These are phyloP conservation scores for Penicillium carneum DNA, from an alignment of 2,329 filamentous ascomycete genomes.

Conservation along the genomic window DNA sequence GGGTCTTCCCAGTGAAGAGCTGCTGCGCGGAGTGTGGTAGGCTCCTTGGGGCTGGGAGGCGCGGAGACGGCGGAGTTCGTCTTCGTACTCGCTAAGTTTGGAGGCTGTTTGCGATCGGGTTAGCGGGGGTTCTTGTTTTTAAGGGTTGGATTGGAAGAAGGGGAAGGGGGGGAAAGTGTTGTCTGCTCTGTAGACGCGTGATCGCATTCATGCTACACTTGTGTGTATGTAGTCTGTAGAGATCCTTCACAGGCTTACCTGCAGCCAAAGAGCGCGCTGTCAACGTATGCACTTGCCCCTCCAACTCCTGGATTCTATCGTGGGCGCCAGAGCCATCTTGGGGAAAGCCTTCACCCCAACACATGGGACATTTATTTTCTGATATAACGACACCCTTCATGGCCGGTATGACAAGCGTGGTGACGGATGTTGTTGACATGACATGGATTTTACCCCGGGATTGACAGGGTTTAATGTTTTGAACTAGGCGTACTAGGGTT, in stretches of 20 bases:
- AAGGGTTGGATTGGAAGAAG: background rate
- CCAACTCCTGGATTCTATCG: conserved; percentile 59
- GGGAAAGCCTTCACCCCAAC: conserved; percentile 45
- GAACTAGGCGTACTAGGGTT: background rate
- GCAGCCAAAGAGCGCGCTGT: conserved; percentile 61
- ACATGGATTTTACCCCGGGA: conserved; percentile 37
- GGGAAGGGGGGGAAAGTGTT: no score
- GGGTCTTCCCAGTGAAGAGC: conserved; percentile 35
- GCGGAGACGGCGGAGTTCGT: conserved; percentile 63
- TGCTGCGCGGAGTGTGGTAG: conserved; percentile 35
- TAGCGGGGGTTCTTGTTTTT: background rate
- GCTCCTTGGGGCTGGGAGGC: conserved; percentile 35
- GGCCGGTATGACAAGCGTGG: conserved; percentile 44
- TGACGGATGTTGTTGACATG: conserved; percentile 40
- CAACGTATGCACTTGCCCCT: conserved; percentile 61
- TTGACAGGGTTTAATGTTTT: conserved; percentile 10
- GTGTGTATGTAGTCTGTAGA: background rate
- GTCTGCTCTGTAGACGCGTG: background rate
- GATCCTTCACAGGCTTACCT: conserved; percentile 52
- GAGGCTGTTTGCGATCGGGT: conserved; percentile 51
- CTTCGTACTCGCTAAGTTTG: conserved; percentile 69
- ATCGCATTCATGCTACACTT: background rate
- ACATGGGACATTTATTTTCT: conserved; percentile 49
- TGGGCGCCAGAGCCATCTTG: conserved; percentile 45
- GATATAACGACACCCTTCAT: conserved; percentile 37